Evolutionary conservation across 805 yeast genomes (phyloP).

Genomic region (Debaryomyces tyrocola): DNA sequence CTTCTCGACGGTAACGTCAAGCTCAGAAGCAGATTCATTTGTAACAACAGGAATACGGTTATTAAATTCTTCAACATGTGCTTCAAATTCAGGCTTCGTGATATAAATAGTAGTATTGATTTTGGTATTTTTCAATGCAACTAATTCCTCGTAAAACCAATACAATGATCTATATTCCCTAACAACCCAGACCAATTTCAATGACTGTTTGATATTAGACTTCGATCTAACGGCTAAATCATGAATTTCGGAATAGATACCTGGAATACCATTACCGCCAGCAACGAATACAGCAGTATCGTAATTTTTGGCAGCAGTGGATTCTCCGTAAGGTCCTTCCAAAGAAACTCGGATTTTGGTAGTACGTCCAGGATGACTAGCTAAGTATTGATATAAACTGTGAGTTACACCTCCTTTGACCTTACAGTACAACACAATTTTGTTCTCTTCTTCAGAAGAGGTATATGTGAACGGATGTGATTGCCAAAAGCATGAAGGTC

Average conservation of each 20-base stretch:
- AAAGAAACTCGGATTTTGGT: slow-evolving; percentile 29
- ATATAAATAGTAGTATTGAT: slow-evolving; percentile 27
- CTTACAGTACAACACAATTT: slow-evolving; percentile 32
- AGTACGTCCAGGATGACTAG: slow-evolving; percentile 25
- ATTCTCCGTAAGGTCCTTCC: slow-evolving; percentile 74
- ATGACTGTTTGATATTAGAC: slow-evolving; percentile 16
- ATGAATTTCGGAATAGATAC: slow-evolving; percentile 42
- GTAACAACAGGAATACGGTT: not conserved
- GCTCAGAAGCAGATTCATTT: not conserved
- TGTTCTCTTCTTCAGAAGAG: slow-evolving; percentile 15
- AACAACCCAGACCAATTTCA: slow-evolving; percentile 63
- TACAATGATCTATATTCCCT: slow-evolving; percentile 49
- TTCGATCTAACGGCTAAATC: slow-evolving; percentile 22
- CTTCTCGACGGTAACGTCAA: not conserved
- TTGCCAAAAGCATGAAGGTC: slow-evolving; percentile 40
- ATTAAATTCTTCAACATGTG: slow-evolving; percentile 3
- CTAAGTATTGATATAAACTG: slow-evolving; percentile 26
- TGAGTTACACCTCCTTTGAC: slow-evolving; percentile 39
- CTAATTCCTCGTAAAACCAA: slow-evolving; percentile 48
- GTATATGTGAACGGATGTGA: slow-evolving; percentile 43
- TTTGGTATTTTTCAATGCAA: slow-evolving; percentile 17
- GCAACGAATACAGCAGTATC: slow-evolving; percentile 60
- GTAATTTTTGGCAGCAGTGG: slow-evolving; percentile 48
- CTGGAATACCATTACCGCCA: slow-evolving; percentile 78
- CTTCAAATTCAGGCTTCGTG: slow-evolving; percentile 21